Evolutionary conservation across 352 stramenopile species (phyloP).

Genomic region (Phytopythium montanum): DNA sequence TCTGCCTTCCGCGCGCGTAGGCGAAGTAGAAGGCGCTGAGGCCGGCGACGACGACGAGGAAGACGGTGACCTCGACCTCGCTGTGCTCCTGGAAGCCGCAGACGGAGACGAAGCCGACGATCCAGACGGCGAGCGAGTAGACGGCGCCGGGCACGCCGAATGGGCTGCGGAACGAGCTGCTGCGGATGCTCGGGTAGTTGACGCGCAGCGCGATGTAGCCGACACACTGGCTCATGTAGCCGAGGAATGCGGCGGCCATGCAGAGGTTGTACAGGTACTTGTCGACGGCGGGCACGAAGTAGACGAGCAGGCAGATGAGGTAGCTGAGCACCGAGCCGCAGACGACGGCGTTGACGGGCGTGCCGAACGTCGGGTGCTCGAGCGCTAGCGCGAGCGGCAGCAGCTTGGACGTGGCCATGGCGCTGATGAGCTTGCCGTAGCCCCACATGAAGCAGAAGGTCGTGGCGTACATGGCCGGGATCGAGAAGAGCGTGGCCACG

Average conservation of each 20-base stretch:
- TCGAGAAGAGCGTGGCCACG: slow-evolving; percentile 27
- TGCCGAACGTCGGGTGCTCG: slow-evolving; percentile 12
- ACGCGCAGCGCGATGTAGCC: slow-evolving; percentile 28
- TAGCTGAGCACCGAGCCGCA: slow-evolving; percentile 21
- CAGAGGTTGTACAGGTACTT: slow-evolving; percentile 33
- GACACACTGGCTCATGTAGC: slow-evolving; percentile 26
- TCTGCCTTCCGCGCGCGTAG: slow-evolving; percentile 25
- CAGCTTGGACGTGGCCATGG: slow-evolving; percentile 29
- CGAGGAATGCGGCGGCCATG: slow-evolving; percentile 23
- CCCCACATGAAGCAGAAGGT: slow-evolving; percentile 34
- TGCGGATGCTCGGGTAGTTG: slow-evolving; percentile 25
- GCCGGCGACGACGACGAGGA: slow-evolving; percentile 13
- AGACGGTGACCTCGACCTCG: slow-evolving; percentile 14
- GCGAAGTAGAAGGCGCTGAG: slow-evolving; percentile 23
- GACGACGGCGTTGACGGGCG: slow-evolving; percentile 15
- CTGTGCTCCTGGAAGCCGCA: slow-evolving; percentile 23
- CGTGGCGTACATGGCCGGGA: slow-evolving; percentile 29
- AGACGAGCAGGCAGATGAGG: slow-evolving; percentile 19
- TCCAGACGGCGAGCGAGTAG: slow-evolving; percentile 26
- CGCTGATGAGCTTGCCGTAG: slow-evolving; percentile 31
- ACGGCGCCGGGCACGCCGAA: slow-evolving; percentile 23
- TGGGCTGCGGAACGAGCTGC: slow-evolving; percentile 27
- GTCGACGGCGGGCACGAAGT: slow-evolving; percentile 13
- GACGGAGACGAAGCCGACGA: slow-evolving; percentile 21
- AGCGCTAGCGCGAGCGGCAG: slow-evolving; percentile 16